Evolutionary conservation across 129 eudicot genomes (phyloP).

Genomic region (Arctium minus): DNA sequence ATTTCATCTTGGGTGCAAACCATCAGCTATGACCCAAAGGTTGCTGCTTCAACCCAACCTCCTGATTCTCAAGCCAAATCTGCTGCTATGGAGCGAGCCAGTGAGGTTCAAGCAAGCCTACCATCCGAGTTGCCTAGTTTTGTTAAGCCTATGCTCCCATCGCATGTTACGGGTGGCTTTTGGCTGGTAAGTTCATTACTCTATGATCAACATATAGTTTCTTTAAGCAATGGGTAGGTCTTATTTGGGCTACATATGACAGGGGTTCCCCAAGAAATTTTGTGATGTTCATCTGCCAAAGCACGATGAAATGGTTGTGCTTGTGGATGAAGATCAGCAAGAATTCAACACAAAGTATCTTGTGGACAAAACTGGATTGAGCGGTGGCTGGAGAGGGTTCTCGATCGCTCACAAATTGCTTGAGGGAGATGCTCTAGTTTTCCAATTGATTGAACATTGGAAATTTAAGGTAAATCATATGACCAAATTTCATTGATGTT

Average conservation of each 20-base stretch:
- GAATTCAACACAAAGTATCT: conserved; percentile 48
- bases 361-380: conserved; percentile 45
- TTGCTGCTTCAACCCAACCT: background rate
- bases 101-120: conserved; percentile 48
- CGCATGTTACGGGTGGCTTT: conserved; percentile 70
- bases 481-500: background rate
- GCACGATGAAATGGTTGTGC: conserved; percentile 41
- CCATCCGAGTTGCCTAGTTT: conserved; percentile 44
- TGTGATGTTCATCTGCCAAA: conserved; percentile 48
- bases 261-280: conserved; percentile 55
- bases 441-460: conserved; percentile 44
- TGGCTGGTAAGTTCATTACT: conserved; percentile 55
- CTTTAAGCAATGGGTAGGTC: background rate
- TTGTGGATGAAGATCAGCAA: conserved; percentile 50
- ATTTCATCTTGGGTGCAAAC: conserved; percentile 4
- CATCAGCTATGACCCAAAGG: conserved; percentile 29
- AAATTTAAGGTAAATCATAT: conserved; percentile 45
- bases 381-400: conserved; percentile 80
- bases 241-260: conserved; percentile 6
- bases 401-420: conserved; percentile 48
- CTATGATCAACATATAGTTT: background rate
- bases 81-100: conserved; percentile 47
- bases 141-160: conserved; percentile 64
- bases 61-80: conserved; percentile 23
- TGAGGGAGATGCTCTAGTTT: conserved; percentile 58